These are phyloP conservation scores for Fusarium brachygibbosum DNA, from an alignment of 2,329 filamentous ascomycete species.

Conservation along the genomic window DNA sequence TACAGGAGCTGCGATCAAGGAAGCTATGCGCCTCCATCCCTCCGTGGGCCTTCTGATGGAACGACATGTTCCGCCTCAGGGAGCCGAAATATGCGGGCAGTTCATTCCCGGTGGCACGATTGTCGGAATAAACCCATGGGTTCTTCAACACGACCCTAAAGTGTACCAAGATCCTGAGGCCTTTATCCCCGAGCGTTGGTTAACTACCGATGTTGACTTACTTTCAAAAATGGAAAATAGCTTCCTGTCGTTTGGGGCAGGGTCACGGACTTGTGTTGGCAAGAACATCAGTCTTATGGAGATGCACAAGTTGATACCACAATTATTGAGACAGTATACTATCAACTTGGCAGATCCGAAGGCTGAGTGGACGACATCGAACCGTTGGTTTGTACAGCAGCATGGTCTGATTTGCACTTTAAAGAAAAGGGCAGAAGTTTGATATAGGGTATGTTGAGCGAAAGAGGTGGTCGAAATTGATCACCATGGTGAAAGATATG, in stretches of 20 bases:
- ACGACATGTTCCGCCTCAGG: not conserved
- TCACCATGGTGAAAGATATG: no score
- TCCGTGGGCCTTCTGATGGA: conserved; percentile 30
- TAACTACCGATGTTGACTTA: not conserved
- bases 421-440: not conserved
- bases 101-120: not conserved
- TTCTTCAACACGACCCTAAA: not conserved
- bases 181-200: conserved; percentile 7
- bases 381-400: conserved; percentile 14
- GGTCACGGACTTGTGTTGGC: not conserved
- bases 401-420: not conserved
- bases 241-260: conserved; percentile 1
- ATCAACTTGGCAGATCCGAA: not conserved
- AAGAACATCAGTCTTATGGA: conserved; percentile 2
- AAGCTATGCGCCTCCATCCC: conserved; percentile 41
- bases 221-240: conserved; percentile 5
- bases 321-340: not conserved
- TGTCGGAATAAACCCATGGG: not conserved
- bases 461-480: no score
- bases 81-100: not conserved
- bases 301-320: not conserved
- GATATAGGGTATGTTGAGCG: not conserved
- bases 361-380: not conserved
- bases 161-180: not conserved
- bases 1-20: conserved; percentile 36